Evolutionary conservation across 306 rosid species (phyloP).

Genomic region (Acacia confusa): DNA sequence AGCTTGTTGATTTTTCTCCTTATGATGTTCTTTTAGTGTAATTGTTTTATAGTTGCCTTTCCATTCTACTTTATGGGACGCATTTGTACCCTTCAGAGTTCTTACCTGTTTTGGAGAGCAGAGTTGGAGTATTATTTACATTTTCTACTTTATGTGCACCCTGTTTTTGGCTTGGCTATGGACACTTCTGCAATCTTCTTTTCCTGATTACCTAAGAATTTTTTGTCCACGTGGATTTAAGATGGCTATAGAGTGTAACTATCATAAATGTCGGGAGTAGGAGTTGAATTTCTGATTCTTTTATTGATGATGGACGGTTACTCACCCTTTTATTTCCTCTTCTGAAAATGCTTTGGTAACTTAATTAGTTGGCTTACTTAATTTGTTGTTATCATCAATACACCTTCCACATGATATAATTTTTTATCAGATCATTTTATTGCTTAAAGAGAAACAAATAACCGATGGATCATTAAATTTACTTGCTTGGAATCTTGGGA

Average conservation of each 20-base stretch:
- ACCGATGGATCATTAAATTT: conserved; percentile 1
- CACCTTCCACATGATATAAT: neutral
- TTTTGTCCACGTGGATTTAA: neutral
- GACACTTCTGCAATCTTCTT: neutral
- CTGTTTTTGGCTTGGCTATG: neutral
- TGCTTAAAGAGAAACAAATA: neutral
- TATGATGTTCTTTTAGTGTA: neutral
- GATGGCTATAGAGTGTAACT: neutral
- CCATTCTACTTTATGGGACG: neutral
- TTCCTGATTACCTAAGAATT: neutral
- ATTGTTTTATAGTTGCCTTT: neutral
- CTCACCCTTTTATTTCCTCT: neutral
- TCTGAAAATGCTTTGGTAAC: neutral
- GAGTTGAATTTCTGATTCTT: neutral
- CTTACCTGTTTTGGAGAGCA: neutral
- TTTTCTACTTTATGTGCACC: neutral
- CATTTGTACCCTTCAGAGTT: neutral
- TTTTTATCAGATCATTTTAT: neutral
- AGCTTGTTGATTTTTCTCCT: neutral
- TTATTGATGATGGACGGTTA: neutral
- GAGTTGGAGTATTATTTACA: neutral
- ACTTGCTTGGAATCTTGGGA: neutral
- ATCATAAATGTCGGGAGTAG: neutral
- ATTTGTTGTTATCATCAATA: neutral
- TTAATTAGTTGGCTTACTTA: neutral